phyloP scores from a whole-genome alignment of 805 yeast genomes.

The Cephaloascus fragrans region DNA sequence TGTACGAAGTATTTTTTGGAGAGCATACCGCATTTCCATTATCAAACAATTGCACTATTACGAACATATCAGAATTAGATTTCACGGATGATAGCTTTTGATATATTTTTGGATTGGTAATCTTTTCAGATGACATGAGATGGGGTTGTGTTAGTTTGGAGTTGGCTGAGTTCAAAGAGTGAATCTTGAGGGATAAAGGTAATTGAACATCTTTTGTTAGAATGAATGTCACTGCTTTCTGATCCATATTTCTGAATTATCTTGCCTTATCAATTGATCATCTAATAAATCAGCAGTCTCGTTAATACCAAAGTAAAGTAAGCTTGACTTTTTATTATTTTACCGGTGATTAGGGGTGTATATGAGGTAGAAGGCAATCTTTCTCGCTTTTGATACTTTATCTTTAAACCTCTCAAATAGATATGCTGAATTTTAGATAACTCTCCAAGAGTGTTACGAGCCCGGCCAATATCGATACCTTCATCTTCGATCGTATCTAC shows the following conservation, averaged over 20 bases:
- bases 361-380: too few relatives aligned
- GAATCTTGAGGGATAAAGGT: not conserved
- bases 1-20: slow-evolving; percentile 40
- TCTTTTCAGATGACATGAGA: slow-evolving; percentile 3
- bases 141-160: not conserved
- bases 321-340: too few relatives aligned
- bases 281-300: too few relatives aligned
- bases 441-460: too few relatives aligned
- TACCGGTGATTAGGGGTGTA: too few relatives aligned
- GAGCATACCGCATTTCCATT: slow-evolving; percentile 36
- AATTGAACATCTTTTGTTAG: not conserved
- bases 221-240: not conserved
- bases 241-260: not conserved
- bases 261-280: too few relatives aligned
- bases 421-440: too few relatives aligned
- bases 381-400: too few relatives aligned
- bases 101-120: slow-evolving; percentile 25
- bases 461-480: too few relatives aligned
- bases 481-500: too few relatives aligned
- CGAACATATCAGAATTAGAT: slow-evolving; percentile 19
- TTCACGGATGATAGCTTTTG: slow-evolving; percentile 24
- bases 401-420: too few relatives aligned
- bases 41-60: slow-evolving; percentile 34
- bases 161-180: not conserved
- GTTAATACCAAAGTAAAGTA: too few relatives aligned